Base-by-base conservation (phyloP, 1,284 basidiomycete species). In the Ustilago hordei region DNA sequence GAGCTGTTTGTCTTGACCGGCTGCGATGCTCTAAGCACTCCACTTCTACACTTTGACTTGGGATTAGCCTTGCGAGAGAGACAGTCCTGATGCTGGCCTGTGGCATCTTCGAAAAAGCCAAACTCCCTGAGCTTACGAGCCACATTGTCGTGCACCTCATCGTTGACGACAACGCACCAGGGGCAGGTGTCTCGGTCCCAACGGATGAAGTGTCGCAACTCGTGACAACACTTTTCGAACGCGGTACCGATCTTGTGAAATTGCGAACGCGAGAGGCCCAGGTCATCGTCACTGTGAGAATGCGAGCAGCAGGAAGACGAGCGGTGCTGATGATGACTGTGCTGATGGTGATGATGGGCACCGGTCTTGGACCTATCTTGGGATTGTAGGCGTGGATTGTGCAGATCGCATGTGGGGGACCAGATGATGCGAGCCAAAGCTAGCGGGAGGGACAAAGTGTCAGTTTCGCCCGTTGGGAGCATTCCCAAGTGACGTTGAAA, bases 61-160 rank as follows among this genome's bases (percentile, higher is more conserved):
- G 47, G 13, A 23, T 53, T 38, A 35, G 55, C 31, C 11, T 52
- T 53, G 17, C 64, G 69, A 0, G 47, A 50, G 13, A 50, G 48
- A 17, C 48, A 50, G 8, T 56, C 53, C 11, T 64, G 47, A 23
- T 47, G 28, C 11, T 15, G 32, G 1, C 69, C 69, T 2, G 31
- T 31, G 1, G 53, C 38, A 23, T 72, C 69, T 35, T 59, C 56
- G 34, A 53, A 60, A 32, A 28, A 72, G 9, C 54, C 57, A 23
- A 38, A 67, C 2, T 64, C 45, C 34, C 38, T 34, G 8, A 69
- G 61, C 19, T 56, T 50, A 7, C 5, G 6, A n/a, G 43, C 57
- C 34, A 69, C 39, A 35, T 36, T 8, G 15, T 48, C 36, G n/a
- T n/a, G 48, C 0, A 23, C 8, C 8, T 43, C 48, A 2, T 53